Base-by-base conservation (phyloP, 202 grass and related monocot species). In the Schoenoplectus tabernaemontani region DNA sequence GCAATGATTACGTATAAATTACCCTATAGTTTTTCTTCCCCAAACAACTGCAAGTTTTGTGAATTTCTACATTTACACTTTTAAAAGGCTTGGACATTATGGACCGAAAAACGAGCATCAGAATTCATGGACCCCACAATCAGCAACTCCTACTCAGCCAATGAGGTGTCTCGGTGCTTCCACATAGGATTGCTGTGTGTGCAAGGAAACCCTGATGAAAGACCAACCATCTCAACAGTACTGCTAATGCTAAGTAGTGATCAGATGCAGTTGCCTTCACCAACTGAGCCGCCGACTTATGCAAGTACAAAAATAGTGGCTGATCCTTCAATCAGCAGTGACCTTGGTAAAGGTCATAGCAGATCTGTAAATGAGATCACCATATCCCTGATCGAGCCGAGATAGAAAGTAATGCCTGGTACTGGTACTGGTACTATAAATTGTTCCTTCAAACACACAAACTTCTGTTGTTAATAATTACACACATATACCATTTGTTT, bases 221-320 rank as follows among this genome's bases (percentile, higher is more conserved):
- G 95, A 22, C 95, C 95, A 7, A 92, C 86, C 84, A 94, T 97
- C 87, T 97, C 91, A 44, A 87, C 5, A 54, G 95, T 83, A 3
- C 48, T 93, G 64, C 84, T 94, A 50, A 94, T 94, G 95, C 80
- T 97, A 53, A 92, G 86, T 71, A 92, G 89, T 86, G 86, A 92
- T 59, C 94, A 90, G 42, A 73, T 74, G 74, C 86, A 84, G 65
- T 83, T 90, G 75, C 86, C 87, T 34, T 57, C 38, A 60, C 95
- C 91, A 1, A 20, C 50, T 0, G 65, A 70, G 79, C 87, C 95
- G 22, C 83, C 95, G 56, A 75, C 70, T 34, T 93, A 87, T 57
- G 38, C 70, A 9, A 81, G 64, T 57, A 7, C 28, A 15, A 86
- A 57, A 42, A 53, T 82, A 22, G 66, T 59, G 41, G 84, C 59